Evolutionary conservation across 495 filamentous ascomycete species (phyloP), one percentile per base, ranked within the genome.

Genomic region (Penicillium odoratum): DNA sequence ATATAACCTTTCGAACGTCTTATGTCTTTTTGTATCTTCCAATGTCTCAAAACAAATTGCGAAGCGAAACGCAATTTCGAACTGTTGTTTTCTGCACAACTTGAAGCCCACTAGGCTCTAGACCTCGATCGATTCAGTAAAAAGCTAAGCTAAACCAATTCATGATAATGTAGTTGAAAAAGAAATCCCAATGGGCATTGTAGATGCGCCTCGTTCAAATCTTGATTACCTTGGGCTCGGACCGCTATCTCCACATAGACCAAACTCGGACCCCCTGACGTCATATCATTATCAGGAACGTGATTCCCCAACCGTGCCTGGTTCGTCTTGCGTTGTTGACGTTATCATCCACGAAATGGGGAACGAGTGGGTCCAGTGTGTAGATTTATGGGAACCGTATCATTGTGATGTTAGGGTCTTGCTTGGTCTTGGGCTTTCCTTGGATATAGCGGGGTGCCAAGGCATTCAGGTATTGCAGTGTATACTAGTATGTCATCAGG

Each of bases 21-120:
- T 57, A 47, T 56, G 34, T 44, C 47, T 38, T 47, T 40, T 40
- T 40, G 36, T 40, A 40, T 40, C 15, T 7, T 15, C 21, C 21
- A 21, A 15, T 40, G 16, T 40, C 13, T 40, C 15, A 16, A 15
- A 40, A 4, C 38, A 13, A 16, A 16, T 40, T 40, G 38, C 15
- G 38, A 40, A 16, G 38, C 15, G 38, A 40, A 16, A 5, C 38
- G 38, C 11, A 13, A n/a, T 40, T 40, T 16, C 2, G 4, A 16
- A 7, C 15, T 40, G 38, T 40, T 16, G 38, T 15, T 40, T 40
- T 40, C 15, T 40, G 38, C 38, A 40, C 13, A 40, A 40, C 38
- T 11, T 10, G 33, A 40, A 40, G 10, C 13, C 21, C n/a, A n/a
- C n/a, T 21, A 2, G 21, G 21, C 21, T 21, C 21, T 36, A 36